phyloP scores from a whole-genome alignment of 78 protist species.

The Pelomyxa schiedti region DNA sequence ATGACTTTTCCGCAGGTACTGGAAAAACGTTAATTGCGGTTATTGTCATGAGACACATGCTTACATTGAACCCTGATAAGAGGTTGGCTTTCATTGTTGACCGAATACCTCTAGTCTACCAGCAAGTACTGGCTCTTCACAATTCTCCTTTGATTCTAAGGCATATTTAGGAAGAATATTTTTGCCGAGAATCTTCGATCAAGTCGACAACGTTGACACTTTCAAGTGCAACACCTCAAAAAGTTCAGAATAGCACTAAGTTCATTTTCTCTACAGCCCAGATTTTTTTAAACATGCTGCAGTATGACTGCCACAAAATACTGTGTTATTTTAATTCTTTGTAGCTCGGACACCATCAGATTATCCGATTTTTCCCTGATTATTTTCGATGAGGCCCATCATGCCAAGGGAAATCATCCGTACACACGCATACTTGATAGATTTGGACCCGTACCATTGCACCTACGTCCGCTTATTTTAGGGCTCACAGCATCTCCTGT shows the following conservation, averaged over 20 bases:
- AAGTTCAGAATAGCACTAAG: too few relatives aligned
- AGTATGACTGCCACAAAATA: too few relatives aligned
- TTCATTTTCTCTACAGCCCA: too few relatives aligned
- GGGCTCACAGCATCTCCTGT: neutral
- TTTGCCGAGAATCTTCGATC: too few relatives aligned
- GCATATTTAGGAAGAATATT: too few relatives aligned
- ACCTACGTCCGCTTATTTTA: neutral
- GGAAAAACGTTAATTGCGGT: neutral
- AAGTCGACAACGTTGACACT: too few relatives aligned
- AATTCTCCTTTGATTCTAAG: too few relatives aligned
- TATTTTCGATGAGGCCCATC: slow-evolving; percentile 42
- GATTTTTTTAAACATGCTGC: too few relatives aligned
- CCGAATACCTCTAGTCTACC: slow-evolving; percentile 15
- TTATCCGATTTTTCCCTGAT: slow-evolving; percentile 18
- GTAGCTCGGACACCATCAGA: too few relatives aligned
- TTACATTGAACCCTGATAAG: neutral
- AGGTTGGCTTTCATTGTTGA: slow-evolving; percentile 5
- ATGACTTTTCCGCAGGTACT: neutral
- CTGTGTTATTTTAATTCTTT: too few relatives aligned
- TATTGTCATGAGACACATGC: neutral
- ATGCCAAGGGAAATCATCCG: slow-evolving; percentile 23
- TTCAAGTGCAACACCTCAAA: too few relatives aligned
- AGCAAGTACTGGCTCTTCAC: too few relatives aligned
- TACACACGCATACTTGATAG: neutral
- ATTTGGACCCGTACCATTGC: neutral